These are phyloP conservation scores for Anastatica hierochuntica DNA, from an alignment of 345 rosid species.

Conservation along the genomic window DNA sequence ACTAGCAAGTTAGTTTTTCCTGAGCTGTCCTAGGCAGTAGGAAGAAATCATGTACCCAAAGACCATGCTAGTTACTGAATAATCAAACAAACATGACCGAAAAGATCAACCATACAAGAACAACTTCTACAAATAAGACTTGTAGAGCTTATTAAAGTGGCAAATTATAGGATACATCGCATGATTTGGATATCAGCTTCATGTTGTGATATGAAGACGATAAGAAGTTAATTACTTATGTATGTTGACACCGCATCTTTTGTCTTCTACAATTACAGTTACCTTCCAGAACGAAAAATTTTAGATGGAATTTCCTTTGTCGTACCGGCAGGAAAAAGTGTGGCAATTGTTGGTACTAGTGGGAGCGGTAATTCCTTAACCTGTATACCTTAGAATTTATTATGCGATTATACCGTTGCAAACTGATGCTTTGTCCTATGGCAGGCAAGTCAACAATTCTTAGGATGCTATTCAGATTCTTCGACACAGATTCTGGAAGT, in stretches of 20 bases:
- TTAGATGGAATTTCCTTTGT: slow-evolving; percentile 85
- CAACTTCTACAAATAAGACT: no score
- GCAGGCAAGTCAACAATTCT: slow-evolving; percentile 97
- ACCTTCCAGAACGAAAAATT: slow-evolving; percentile 72
- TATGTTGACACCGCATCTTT: slow-evolving; percentile 1
- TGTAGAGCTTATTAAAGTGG: no score
- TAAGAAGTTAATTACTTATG: slow-evolving; percentile 4
- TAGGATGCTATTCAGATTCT: slow-evolving; percentile 81
- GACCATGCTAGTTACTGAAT: no score
- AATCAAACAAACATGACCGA: no score
- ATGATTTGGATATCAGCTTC: slow-evolving; percentile 1
- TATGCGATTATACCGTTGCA: slow-evolving; percentile 12
- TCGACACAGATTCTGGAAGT: slow-evolving; percentile 66
- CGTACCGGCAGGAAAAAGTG: slow-evolving; percentile 91
- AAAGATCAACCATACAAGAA: no score
- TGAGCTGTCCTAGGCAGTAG: not conserved
- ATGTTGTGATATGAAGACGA: not conserved
- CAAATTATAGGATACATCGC: slow-evolving; percentile 5
- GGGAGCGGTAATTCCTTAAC: slow-evolving; percentile 61
- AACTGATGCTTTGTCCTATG: slow-evolving; percentile 20
- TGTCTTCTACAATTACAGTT: slow-evolving; percentile 42
- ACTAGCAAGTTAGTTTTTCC: not conserved
- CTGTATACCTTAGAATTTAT: not conserved
- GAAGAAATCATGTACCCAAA: not conserved
- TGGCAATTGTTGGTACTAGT: slow-evolving; percentile 99